These are phyloP conservation scores for Linnemannia elongata DNA, from an alignment of 192 early-diverging fungal genomes.

Conservation along the genomic window DNA sequence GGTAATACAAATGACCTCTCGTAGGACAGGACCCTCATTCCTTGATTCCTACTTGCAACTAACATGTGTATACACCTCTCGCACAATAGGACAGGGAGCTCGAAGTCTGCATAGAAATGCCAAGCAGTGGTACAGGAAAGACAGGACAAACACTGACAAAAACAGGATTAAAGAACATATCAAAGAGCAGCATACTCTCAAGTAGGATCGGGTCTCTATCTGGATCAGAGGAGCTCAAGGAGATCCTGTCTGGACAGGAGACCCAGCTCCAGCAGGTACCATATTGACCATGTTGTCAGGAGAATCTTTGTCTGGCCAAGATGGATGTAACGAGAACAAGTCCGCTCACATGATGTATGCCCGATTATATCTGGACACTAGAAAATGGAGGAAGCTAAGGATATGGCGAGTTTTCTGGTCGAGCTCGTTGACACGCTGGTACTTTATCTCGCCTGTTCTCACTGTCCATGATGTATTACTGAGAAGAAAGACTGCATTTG, in stretches of 20 bases:
- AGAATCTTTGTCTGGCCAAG: no score
- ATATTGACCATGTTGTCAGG: background rate
- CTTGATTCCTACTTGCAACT: no score
- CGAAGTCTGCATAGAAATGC: slow-evolving; percentile 40
- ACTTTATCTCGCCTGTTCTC: background rate
- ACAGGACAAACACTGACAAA: background rate
- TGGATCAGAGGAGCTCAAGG: slow-evolving; percentile 36
- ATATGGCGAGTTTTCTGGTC: slow-evolving; percentile 41
- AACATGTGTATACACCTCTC: background rate
- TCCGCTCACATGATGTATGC: no score
- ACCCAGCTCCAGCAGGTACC: slow-evolving; percentile 43
- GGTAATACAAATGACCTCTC: slow-evolving; percentile 1
- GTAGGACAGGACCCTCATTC: no score
- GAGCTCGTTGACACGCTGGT: slow-evolving; percentile 34
- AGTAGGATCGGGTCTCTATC: slow-evolving; percentile 15
- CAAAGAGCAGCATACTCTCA: background rate
- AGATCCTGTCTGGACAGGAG: slow-evolving; percentile 42
- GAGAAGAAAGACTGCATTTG: background rate
- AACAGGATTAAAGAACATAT: background rate
- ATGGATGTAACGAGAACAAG: background rate
- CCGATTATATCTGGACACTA: background rate
- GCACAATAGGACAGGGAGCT: slow-evolving; percentile 32
- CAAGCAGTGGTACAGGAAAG: background rate
- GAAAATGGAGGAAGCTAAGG: slow-evolving; percentile 45
- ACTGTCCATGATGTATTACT: background rate